Base-by-base conservation (phyloP, 805 yeast species). In the Teunomyces panamensis region DNA sequence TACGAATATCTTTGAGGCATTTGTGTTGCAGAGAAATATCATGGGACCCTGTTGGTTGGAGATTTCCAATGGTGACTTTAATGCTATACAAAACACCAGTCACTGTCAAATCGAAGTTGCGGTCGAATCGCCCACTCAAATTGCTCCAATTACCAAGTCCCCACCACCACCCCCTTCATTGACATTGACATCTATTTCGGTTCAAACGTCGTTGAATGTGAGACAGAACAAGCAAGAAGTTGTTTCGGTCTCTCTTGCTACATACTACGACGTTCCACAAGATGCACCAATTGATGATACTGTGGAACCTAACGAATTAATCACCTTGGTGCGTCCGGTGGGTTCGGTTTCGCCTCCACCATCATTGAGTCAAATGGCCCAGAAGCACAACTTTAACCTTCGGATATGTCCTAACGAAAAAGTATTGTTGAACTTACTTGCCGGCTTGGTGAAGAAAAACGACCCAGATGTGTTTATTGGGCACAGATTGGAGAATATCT, bases 21-120 rank as follows among this genome's bases (percentile, higher is more conserved):
- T 94, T 65, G 94, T 89, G 9, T 58, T 91, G 24, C 89, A 85
- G 63, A 77, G 87, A 56, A 84, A 85, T 56, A 77, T 94, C 39
- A 91, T 89, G 97, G 99, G 99, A 8, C 99, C 99, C 3, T 90
- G 98, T 64, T 94, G 99, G 99, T 71, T 94, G 45, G 86, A 86
- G 43, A 74, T 94, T 45, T 72, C 76, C 37, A 76, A 79, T 44
- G 85, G 84, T 43, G 83, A 84, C 51, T 85, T 87, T 56, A 62
- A 64, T 20, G 64, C 80, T 0, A 64, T 84, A 35, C 77, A 75
- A 45, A 85, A 83, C 58, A 76, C 87, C 2, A 84, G 96, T 0
- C 92, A 91, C 68, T 88, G 96, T 67, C 79, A 80, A 47, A 75
- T 87, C n/a, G 96, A 89, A 58, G 80, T 87, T 1, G 68, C 83